A percentile compares a stretch with the other conserved stretches of the same genome.
phyloP scores from a whole-genome alignment of 1,284 basidiomycete genomes.

The Tilletia setariae region DNA sequence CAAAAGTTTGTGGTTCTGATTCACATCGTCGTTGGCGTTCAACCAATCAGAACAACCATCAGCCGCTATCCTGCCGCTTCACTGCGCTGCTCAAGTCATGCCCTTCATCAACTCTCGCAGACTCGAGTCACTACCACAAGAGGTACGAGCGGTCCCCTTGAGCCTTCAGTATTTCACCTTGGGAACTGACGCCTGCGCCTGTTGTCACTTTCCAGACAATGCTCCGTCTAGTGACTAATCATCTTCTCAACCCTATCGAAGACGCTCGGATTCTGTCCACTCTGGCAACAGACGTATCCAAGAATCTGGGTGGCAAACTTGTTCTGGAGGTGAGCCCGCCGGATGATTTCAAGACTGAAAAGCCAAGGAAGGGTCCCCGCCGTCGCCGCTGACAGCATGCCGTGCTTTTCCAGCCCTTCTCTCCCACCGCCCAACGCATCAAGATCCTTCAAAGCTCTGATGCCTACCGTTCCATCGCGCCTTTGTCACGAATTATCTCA shows the following conservation, averaged over 20 bases:
- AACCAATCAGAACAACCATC: neutral
- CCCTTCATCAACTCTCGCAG: slow-evolving; percentile 5
- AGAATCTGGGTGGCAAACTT: neutral
- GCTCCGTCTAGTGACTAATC: neutral
- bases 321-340: neutral
- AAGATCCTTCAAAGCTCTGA: neutral
- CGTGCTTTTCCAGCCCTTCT: neutral
- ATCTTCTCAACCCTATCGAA: neutral
- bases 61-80: neutral
- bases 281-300: neutral
- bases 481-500: slow-evolving; percentile 1
- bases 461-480: slow-evolving; percentile 3
- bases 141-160: neutral
- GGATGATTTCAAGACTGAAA: too few relatives aligned
- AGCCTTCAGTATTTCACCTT: neutral
- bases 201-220: neutral
- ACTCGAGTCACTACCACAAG: neutral
- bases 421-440: neutral
- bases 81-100: slow-evolving; percentile 9
- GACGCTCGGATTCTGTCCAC: neutral
- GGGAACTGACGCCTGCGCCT: neutral
- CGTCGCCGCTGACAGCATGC: neutral
- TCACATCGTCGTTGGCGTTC: too few relatives aligned
- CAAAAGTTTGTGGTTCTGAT: neutral
- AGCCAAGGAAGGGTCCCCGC: too few relatives aligned